These are phyloP conservation scores for Chaetomium sp. DNA, from an alignment of 2,329 filamentous ascomycete species.

Conservation along the genomic window DNA sequence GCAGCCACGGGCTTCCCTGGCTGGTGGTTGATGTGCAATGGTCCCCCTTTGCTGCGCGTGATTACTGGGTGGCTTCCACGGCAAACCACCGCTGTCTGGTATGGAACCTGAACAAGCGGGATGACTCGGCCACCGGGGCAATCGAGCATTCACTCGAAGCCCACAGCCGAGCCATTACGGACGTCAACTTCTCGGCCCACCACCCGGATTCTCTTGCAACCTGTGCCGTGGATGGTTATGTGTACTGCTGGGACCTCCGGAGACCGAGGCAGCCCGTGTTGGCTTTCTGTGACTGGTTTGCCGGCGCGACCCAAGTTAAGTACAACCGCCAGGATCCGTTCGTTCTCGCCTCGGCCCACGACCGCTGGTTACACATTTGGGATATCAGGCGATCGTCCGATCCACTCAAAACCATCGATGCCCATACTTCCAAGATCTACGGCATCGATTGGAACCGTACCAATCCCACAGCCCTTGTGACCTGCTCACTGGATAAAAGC, in stretches of 20 bases:
- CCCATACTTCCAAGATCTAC: slow-evolving; percentile 90
- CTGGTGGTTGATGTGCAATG: slow-evolving; percentile 94
- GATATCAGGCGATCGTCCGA: slow-evolving; percentile 73
- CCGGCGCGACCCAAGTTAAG: slow-evolving; percentile 90
- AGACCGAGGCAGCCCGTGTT: slow-evolving; percentile 65
- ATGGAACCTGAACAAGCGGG: slow-evolving; percentile 79
- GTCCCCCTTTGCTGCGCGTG: slow-evolving; percentile 84
- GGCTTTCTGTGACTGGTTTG: slow-evolving; percentile 88
- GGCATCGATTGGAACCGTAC: slow-evolving; percentile 91
- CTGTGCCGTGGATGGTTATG: slow-evolving; percentile 86
- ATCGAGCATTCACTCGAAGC: slow-evolving; percentile 86
- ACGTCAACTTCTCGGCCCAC: slow-evolving; percentile 93
- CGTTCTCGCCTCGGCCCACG: slow-evolving; percentile 84
- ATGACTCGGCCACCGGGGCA: slow-evolving; percentile 61
- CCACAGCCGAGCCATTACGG: slow-evolving; percentile 79
- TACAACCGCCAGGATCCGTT: slow-evolving; percentile 85
- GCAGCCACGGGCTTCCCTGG: slow-evolving; percentile 82
- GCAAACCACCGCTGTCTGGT: slow-evolving; percentile 91
- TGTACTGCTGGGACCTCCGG: slow-evolving; percentile 87
- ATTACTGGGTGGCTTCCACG: slow-evolving; percentile 91
- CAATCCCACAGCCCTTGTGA: slow-evolving; percentile 64
- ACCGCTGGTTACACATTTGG: slow-evolving; percentile 83
- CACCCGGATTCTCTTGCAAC: slow-evolving; percentile 85
- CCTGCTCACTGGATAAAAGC: slow-evolving; percentile 84
- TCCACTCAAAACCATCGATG: slow-evolving; percentile 76